Conservation (phyloP, 2,329 filamentous ascomycete species). For the Aspergillus latus region DNA sequence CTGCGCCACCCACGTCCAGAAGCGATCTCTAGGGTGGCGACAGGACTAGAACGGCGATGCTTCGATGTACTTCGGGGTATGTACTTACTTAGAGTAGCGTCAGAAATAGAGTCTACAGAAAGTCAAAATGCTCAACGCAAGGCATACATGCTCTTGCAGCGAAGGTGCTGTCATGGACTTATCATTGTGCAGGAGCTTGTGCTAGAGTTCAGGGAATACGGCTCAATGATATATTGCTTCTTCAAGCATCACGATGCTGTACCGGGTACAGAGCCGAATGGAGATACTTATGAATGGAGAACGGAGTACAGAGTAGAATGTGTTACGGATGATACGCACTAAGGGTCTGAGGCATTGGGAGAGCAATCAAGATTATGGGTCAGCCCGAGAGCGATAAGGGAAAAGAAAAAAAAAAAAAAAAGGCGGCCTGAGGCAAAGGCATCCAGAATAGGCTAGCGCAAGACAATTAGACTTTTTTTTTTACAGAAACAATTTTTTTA, state of each 20-base stretch:
- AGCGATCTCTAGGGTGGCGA: slow-evolving; percentile 22
- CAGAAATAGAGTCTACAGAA: background rate
- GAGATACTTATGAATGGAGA: no score
- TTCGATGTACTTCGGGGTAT: background rate
- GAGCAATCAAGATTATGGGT: background rate
- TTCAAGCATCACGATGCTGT: background rate
- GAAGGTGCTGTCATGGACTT: background rate
- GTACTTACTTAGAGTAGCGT: background rate
- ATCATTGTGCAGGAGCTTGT: background rate
- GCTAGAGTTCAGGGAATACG: background rate
- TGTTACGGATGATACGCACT: no score
- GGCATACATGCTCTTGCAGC: no score
- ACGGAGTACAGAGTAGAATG: no score
- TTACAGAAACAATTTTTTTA: slow-evolving; percentile 19
- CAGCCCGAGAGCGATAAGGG: background rate
- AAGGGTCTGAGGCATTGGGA: background rate
- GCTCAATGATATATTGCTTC: background rate
- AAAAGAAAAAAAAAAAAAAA: background rate
- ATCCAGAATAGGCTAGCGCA: slow-evolving; percentile 19
- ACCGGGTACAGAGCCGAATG: no score
- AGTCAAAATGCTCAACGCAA: background rate
- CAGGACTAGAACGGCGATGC: slow-evolving; percentile 20
- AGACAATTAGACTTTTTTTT: slow-evolving; percentile 18
- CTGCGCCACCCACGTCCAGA: slow-evolving; percentile 21
- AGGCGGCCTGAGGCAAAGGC: slow-evolving; percentile 4